Percentiles rank a stretch among this genome's conserved stretches.
phyloP scores from a whole-genome alignment of 306 rosid genomes.

The Nissolia schottii region DNA sequence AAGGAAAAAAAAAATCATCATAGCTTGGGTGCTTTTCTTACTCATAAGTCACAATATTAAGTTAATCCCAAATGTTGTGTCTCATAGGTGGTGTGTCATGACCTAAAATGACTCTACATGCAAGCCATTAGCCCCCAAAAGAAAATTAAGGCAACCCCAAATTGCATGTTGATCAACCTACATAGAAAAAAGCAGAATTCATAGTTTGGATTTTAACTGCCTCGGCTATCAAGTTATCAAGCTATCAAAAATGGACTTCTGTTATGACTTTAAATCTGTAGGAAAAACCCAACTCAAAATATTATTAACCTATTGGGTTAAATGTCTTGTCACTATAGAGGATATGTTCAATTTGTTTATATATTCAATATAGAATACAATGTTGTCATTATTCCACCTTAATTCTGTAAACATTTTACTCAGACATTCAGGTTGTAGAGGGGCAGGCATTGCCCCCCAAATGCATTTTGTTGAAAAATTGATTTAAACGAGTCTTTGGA shows the following conservation, averaged over 20 bases:
- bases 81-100: not conserved
- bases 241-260: not conserved
- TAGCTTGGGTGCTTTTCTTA: not conserved
- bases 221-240: not conserved
- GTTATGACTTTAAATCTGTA: too few species aligned
- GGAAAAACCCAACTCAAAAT: too few species aligned
- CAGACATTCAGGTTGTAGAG: not conserved
- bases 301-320: too few species aligned
- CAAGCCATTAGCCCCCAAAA: not conserved
- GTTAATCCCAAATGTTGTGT: not conserved
- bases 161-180: not conserved
- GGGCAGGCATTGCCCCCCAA: not conserved
- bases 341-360: too few species aligned
- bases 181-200: not conserved
- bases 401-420: not conserved
- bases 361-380: too few species aligned
- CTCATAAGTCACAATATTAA: not conserved
- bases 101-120: constrained; percentile 1
- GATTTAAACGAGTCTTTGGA: not conserved
- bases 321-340: too few species aligned
- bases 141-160: not conserved
- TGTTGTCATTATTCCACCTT: too few species aligned
- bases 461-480: not conserved
- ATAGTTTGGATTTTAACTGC: not conserved
- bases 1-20: not conserved